Evolutionary conservation across 2,329 filamentous ascomycete genomes (phyloP).

Genomic region (Colletotrichum sp.): DNA sequence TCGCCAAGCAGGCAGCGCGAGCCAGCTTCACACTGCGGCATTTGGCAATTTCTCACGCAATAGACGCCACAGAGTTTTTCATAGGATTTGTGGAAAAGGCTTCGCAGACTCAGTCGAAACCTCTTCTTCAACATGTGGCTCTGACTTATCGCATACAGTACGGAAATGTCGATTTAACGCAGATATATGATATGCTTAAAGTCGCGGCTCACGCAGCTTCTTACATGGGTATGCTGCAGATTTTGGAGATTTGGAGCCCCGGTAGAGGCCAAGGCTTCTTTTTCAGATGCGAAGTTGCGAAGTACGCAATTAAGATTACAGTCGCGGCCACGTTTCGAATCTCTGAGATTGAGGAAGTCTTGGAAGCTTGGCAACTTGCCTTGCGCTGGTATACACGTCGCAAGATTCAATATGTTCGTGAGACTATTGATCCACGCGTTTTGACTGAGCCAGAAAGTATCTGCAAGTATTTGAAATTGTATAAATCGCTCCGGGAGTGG

Average conservation of each 20-base stretch:
- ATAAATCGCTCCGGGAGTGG: background rate
- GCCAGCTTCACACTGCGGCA: background rate
- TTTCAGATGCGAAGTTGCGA: background rate
- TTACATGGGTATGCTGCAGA: background rate
- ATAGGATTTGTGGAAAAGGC: rapidly evolving
- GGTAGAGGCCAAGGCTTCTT: background rate
- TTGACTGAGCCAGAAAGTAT: background rate
- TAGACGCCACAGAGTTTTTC: background rate
- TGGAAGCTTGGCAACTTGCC: background rate
- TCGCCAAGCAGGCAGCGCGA: background rate
- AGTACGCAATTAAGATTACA: background rate
- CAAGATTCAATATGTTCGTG: background rate
- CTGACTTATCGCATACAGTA: background rate
- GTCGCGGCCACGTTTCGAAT: background rate
- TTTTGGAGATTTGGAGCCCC: background rate
- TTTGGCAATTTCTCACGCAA: background rate
- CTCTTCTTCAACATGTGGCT: background rate
- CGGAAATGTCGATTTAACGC: background rate
- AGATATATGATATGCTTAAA: background rate
- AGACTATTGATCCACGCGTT: background rate
- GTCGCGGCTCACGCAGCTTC: background rate
- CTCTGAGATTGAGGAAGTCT: background rate
- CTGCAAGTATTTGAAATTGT: background rate
- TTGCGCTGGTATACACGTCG: background rate
- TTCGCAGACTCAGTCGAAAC: background rate